Percentiles rank a stretch among this genome's conserved stretches.
phyloP scores from a whole-genome alignment of 441 rosid species.

The Pelargonium citronellum region DNA sequence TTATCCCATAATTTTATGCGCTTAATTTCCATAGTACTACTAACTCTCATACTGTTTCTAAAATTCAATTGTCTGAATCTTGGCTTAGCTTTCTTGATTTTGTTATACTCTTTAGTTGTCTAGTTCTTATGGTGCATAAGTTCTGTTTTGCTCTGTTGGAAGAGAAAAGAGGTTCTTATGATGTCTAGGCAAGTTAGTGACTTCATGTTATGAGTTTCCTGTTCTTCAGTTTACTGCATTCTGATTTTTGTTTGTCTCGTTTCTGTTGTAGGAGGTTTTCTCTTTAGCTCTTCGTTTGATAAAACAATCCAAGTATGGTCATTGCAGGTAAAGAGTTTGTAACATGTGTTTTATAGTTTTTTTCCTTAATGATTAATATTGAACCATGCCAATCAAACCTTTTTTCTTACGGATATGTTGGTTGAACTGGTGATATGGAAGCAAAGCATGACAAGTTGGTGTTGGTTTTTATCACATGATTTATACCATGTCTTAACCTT shows the following conservation, averaged over 20 bases:
- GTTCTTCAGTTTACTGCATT: constrained; percentile 1
- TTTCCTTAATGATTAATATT: background rate
- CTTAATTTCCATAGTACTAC: background rate
- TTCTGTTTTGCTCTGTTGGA: background rate
- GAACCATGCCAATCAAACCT: background rate
- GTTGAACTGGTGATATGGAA: background rate
- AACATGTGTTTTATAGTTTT: background rate
- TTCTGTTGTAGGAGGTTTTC: constrained; percentile 56
- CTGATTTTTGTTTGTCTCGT: constrained; percentile 17
- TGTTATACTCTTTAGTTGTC: background rate
- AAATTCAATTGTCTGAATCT: background rate
- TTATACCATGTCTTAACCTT: background rate
- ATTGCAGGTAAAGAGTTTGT: constrained; percentile 49
- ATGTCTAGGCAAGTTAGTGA: constrained; percentile 6
- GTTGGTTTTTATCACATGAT: background rate
- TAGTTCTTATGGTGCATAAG: background rate
- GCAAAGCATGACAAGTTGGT: background rate
- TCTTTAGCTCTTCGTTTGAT: constrained; percentile 81
- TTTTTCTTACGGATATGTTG: background rate
- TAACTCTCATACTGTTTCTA: background rate
- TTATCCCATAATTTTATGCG: background rate
- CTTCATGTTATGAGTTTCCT: background rate
- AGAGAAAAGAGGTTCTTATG: background rate
- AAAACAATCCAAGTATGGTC: constrained; percentile 75
- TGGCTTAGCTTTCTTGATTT: background rate